Base-by-base conservation (phyloP, 139 green algal genomes). In the Picochlorum sp. region DNA sequence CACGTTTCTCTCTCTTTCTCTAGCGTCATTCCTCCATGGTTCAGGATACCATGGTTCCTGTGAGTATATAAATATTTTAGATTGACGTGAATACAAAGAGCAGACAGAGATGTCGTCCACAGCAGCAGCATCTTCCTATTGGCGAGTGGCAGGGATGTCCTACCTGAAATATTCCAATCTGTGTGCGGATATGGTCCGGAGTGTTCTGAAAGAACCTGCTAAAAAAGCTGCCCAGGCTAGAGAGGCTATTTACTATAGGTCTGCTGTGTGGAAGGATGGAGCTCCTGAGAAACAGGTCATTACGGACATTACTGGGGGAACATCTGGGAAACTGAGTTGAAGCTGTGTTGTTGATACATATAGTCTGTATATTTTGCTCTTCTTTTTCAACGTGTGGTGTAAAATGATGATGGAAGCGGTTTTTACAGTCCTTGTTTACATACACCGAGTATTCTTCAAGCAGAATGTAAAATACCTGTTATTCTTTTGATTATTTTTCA, bases 91-190 rank as follows among this genome's bases (percentile, higher is more conserved):
- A 6, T 30, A 30, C 18, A 18, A 24, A 16, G 15, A 55, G 18
- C 49, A n/a, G 21, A 67, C 14, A 28, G 37, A 20, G 3, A 85
- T 85, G 78, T 85, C 78, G 4, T 83, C 78, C 16, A 71, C 68
- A 23, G 79, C 76, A 10, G 66, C 76, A 60, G 79, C 79, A 3
- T 79, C 73, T 20, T 65, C 76, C 21, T 90, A 78, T 67, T 78
- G 71, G 71, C 50, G 71, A 15, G 71, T 89, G 45, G 85, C 85
- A 9, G 85, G 85, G 51, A 93, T 92, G 83, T 81, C 58, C 23
- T 92, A 92, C 59, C 65, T 92, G 41, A 85, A 85, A 67, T 92
- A 92, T 59, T 49, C 84, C 49, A 89, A 86, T 66, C 63, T 81
- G 31, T 85, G 79, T 49, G 81, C 83, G 14, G 71, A 78, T 60